phyloP scores from a whole-genome alignment of 495 filamentous ascomycete species.

The Beverwykella pulmonaria region DNA sequence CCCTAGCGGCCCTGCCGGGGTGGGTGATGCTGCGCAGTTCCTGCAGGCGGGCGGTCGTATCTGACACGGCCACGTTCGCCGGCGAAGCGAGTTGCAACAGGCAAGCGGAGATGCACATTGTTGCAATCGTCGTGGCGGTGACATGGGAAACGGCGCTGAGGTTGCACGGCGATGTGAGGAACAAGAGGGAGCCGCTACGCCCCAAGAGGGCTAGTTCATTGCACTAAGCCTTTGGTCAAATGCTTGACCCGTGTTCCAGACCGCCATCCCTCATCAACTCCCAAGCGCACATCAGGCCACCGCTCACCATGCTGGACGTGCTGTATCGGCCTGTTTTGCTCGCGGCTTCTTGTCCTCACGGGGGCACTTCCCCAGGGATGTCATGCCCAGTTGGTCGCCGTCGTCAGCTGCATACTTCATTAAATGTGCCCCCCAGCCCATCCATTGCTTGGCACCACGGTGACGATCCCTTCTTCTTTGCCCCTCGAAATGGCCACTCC shows the following conservation, averaged over 20 bases:
- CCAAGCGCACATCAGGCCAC: background rate
- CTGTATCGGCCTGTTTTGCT: background rate
- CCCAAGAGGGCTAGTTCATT: background rate
- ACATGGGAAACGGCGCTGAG: no score
- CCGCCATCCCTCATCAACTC: background rate
- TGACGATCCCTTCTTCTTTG: slow-evolving; percentile 2
- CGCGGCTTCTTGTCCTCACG: background rate
- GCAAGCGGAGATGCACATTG: no score
- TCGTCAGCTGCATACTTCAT: background rate
- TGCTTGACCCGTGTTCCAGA: background rate
- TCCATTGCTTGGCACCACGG: background rate
- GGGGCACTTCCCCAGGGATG: background rate
- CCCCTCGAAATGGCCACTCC: slow-evolving; percentile 2
- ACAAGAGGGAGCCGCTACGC: background rate
- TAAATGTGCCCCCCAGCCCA: background rate
- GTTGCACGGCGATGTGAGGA: no score
- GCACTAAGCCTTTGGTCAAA: background rate
- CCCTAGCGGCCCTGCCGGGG: no score
- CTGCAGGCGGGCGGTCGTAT: no score
- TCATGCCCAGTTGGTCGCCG: background rate
- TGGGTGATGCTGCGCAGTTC: no score
- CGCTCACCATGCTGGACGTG: background rate
- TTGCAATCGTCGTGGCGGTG: no score
- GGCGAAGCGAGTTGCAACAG: no score
- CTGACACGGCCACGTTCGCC: no score